Evolutionary conservation across 2,329 filamentous ascomycete species (phyloP).

Genomic region (Alternaria arbusti): DNA sequence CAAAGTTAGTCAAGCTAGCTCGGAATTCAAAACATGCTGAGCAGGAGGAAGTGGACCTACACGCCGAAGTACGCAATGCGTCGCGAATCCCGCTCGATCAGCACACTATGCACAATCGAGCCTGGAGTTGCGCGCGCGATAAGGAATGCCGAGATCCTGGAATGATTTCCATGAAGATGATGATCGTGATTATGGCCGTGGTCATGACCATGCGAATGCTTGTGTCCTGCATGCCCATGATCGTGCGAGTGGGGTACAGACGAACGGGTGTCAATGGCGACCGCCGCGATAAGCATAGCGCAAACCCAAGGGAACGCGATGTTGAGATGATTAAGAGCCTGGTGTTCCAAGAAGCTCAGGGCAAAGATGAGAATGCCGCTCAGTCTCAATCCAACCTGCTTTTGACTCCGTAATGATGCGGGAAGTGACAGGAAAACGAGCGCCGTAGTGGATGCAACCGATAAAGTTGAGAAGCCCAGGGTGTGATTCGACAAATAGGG

Average conservation of each 20-base stretch:
- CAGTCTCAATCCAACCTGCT: slow-evolving; percentile 40
- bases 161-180: slow-evolving; percentile 60
- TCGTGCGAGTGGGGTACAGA: slow-evolving; percentile 34
- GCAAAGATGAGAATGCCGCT: slow-evolving; percentile 33
- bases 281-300: slow-evolving; percentile 47
- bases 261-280: slow-evolving; percentile 49
- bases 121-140: slow-evolving; percentile 72
- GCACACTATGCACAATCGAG: slow-evolving; percentile 82
- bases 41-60: slow-evolving; percentile 57
- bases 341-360: slow-evolving; percentile 33
- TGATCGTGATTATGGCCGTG: slow-evolving; percentile 39
- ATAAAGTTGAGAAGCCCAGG: slow-evolving; percentile 49
- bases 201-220: slow-evolving; percentile 28
- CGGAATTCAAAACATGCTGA: no score
- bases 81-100: slow-evolving; percentile 89
- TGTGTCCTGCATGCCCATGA: slow-evolving; percentile 39
- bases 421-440: slow-evolving; percentile 53
- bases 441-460: slow-evolving; percentile 52
- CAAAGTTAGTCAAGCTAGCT: neutral
- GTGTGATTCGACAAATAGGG: slow-evolving; percentile 39
- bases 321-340: slow-evolving; percentile 21
- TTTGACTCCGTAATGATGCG: slow-evolving; percentile 49
- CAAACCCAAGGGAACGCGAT: slow-evolving; percentile 28
- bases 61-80: slow-evolving; percentile 97
- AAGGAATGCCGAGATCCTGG: slow-evolving; percentile 73